phyloP scores from a whole-genome alignment of 148 eudicot species.

The Fallopia convolvulus region DNA sequence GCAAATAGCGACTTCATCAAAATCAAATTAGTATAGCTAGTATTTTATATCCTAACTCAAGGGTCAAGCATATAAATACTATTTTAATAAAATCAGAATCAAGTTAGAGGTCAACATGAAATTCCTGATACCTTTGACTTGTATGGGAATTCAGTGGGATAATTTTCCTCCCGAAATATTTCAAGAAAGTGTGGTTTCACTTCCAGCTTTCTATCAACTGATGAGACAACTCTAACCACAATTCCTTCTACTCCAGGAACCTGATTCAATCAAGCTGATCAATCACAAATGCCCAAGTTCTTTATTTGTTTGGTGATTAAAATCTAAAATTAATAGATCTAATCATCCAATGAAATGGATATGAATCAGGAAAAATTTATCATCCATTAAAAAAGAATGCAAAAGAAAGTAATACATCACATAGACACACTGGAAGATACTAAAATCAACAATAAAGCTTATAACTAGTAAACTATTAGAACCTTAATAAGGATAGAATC shows the following conservation, averaged over 20 bases:
- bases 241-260: constrained; percentile 93
- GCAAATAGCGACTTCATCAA: neutral
- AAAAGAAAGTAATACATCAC: neutral
- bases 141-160: constrained; percentile 70
- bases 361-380: neutral
- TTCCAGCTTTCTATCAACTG: constrained; percentile 93
- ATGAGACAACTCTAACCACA: constrained; percentile 93
- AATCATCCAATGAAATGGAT: neutral
- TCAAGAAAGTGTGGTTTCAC: constrained; percentile 84
- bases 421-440: neutral
- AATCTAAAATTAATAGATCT: neutral
- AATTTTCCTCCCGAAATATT: constrained; percentile 85
- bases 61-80: neutral
- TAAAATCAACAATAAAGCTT: neutral
- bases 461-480: too few species aligned
- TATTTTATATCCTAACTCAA: neutral
- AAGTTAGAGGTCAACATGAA: neutral
- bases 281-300: neutral
- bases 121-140: constrained; percentile 66
- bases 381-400: neutral
- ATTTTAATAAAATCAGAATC: neutral
- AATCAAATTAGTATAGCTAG: neutral
- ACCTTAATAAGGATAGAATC: too few species aligned
- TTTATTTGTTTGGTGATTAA: neutral
- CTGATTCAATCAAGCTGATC: constrained; percentile 25